Conservation (phyloP, 495 filamentous ascomycete genomes). For the Polyplosphaeria fusca region DNA sequence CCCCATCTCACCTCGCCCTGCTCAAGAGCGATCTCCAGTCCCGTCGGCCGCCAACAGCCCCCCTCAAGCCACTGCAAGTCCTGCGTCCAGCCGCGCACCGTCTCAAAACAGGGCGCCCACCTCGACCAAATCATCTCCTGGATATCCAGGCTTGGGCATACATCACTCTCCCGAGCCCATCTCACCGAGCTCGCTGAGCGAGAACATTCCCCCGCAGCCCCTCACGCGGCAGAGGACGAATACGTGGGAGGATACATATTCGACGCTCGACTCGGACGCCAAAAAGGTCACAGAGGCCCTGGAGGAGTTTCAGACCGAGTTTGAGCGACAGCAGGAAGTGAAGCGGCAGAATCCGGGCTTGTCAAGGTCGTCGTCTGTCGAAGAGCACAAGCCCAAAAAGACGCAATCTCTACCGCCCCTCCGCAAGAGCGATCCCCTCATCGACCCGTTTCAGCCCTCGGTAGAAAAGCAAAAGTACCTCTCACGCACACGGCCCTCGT, state of each 20-base stretch:
- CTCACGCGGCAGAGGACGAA: constrained; percentile 63
- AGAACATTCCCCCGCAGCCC: constrained; percentile 33
- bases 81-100: constrained; percentile 37
- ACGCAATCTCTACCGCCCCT: constrained; percentile 69
- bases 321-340: constrained; percentile 47
- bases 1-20: constrained; percentile 83
- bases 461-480: constrained; percentile 95
- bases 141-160: not conserved
- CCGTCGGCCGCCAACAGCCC: constrained; percentile 37
- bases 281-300: constrained; percentile 84
- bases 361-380: constrained; percentile 43
- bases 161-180: not conserved
- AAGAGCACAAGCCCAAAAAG: constrained; percentile 41
- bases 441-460: constrained; percentile 90
- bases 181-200: constrained; percentile 10
- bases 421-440: constrained; percentile 85
- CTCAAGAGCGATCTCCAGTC: constrained; percentile 58
- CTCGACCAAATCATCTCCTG: not conserved
- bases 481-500: constrained; percentile 85
- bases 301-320: constrained; percentile 71
- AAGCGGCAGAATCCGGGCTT: constrained; percentile 47
- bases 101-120: constrained; percentile 6
- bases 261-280: constrained; percentile 79
- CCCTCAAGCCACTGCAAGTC: constrained; percentile 40
- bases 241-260: constrained; percentile 63